These are phyloP conservation scores for Ceratorhiza oryzae-sativae DNA, from an alignment of 1,284 basidiomycete genomes.

Conservation along the genomic window DNA sequence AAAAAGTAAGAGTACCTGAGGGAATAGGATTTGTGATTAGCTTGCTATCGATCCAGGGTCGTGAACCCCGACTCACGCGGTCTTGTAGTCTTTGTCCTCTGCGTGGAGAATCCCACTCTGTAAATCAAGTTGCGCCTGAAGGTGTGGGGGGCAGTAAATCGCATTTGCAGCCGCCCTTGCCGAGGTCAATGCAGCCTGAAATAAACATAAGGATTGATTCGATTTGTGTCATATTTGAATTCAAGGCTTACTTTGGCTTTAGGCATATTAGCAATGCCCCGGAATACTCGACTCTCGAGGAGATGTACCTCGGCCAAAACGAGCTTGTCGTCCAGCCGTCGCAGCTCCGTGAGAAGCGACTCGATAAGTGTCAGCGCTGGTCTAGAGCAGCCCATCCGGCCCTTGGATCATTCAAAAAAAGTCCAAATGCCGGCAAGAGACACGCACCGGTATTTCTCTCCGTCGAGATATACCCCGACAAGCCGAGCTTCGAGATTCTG, in stretches of 20 bases:
- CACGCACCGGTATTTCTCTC: conserved; percentile 19
- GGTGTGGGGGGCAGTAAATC: conserved; percentile 94
- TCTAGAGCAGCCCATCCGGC: conserved; percentile 65
- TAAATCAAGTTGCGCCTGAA: conserved; percentile 92
- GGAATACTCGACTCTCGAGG: conserved; percentile 89
- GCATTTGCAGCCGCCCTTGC: conserved; percentile 94
- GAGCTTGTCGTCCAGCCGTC: conserved; percentile 96
- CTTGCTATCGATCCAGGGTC: neutral
- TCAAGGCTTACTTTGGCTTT: conserved; percentile 80
- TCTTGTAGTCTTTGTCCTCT: conserved; percentile 98
- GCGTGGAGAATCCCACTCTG: conserved; percentile 93
- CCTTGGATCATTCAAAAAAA: conserved; percentile 58
- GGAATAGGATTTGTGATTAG: conserved; percentile 14
- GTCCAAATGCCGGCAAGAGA: neutral
- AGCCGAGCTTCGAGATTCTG: conserved; percentile 94
- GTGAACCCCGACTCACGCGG: conserved; percentile 57
- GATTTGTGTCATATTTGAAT: neutral
- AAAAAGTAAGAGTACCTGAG: conserved; percentile 91
- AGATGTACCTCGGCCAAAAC: conserved; percentile 96
- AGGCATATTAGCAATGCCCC: conserved; percentile 89
- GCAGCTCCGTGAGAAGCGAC: conserved; percentile 85
- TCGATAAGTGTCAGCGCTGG: conserved; percentile 86
- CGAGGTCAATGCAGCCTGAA: conserved; percentile 88
- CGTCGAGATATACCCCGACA: conserved; percentile 71
- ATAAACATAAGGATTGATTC: neutral